phyloP scores from a whole-genome alignment of 2,329 filamentous ascomycete genomes.

The Aaosphaeria pasadenensis region DNA sequence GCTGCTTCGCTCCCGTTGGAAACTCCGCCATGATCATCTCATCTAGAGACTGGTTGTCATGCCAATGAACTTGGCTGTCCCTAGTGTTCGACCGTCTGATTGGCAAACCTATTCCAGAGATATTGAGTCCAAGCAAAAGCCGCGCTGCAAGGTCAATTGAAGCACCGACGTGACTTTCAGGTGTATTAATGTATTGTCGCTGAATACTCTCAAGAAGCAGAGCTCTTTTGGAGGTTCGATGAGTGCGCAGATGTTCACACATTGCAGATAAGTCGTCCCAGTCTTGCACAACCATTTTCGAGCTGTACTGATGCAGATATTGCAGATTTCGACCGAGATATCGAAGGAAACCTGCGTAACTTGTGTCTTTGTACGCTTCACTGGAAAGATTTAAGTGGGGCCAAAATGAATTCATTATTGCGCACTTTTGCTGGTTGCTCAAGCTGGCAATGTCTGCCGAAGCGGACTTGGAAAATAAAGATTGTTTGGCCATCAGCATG shows the following conservation, averaged over 20 bases:
- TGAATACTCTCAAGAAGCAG: background rate
- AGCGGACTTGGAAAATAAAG: no score
- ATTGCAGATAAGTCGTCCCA: slow-evolving; percentile 2
- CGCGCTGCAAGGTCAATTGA: slow-evolving; percentile 8
- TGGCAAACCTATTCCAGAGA: slow-evolving; percentile 1
- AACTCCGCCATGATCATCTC: slow-evolving; percentile 2
- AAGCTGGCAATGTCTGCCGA: no score
- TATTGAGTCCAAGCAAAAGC: slow-evolving; percentile 7
- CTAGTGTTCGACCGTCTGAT: slow-evolving; percentile 1
- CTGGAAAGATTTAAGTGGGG: slow-evolving; percentile 2
- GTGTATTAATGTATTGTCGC: slow-evolving; percentile 1
- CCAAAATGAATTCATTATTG: slow-evolving; percentile 7
- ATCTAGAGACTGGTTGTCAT: slow-evolving; percentile 3
- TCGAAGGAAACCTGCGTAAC: slow-evolving; percentile 5
- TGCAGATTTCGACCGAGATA: slow-evolving; percentile 5
- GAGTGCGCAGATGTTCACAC: background rate
- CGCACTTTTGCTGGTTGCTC: background rate
- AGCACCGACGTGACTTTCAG: slow-evolving; percentile 1
- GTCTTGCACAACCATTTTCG: slow-evolving; percentile 1
- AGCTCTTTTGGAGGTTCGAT: slow-evolving; percentile 1
- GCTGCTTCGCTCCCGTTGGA: background rate
- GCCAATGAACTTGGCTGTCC: slow-evolving; percentile 5
- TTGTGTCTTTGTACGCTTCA: slow-evolving; percentile 1
- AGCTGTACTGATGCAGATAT: slow-evolving; percentile 1
- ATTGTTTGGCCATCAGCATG: no score